Percentiles rank a stretch among this genome's conserved stretches.
These are phyloP conservation scores for Hanseniaspora uvarum DNA, from an alignment of 1,139 yeast genomes.

Conservation along the genomic window DNA sequence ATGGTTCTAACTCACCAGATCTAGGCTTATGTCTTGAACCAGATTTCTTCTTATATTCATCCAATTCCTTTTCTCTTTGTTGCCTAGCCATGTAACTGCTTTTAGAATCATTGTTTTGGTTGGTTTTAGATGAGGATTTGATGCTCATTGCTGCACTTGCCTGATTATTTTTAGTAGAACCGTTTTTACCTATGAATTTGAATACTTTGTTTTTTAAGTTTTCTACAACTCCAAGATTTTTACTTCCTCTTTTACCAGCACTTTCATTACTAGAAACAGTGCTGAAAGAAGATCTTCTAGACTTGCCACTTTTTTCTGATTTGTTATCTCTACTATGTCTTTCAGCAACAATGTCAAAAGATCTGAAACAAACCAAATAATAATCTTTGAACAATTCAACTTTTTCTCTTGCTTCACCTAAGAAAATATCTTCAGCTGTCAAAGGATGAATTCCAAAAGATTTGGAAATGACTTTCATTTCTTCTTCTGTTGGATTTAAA, in stretches of 20 bases:
- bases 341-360: constrained; percentile 78
- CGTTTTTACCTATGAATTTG: constrained; percentile 3
- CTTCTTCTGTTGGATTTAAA: constrained; percentile 87
- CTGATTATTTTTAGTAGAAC: not conserved
- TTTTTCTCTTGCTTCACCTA: constrained; percentile 91
- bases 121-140: not conserved
- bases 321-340: constrained; percentile 27
- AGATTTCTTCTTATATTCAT: constrained; percentile 35
- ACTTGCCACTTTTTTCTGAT: constrained; percentile 14
- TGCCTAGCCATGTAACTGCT: constrained; percentile 20
- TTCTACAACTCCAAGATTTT: not conserved
- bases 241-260: not conserved
- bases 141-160: not conserved
- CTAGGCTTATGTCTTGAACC: constrained; percentile 40
- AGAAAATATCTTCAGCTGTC: constrained; percentile 88
- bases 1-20: constrained; percentile 75
- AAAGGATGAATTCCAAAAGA: constrained; percentile 92
- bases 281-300: constrained; percentile 16
- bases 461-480: constrained; percentile 83
- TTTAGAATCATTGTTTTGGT: constrained; percentile 3
- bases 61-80: constrained; percentile 31
- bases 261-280: constrained; percentile 10
- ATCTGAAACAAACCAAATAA: constrained; percentile 84
- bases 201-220: constrained; percentile 7
- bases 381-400: constrained; percentile 85